These are phyloP conservation scores for Williopsis jadinii DNA, from an alignment of 1,139 yeast species.

Conservation along the genomic window DNA sequence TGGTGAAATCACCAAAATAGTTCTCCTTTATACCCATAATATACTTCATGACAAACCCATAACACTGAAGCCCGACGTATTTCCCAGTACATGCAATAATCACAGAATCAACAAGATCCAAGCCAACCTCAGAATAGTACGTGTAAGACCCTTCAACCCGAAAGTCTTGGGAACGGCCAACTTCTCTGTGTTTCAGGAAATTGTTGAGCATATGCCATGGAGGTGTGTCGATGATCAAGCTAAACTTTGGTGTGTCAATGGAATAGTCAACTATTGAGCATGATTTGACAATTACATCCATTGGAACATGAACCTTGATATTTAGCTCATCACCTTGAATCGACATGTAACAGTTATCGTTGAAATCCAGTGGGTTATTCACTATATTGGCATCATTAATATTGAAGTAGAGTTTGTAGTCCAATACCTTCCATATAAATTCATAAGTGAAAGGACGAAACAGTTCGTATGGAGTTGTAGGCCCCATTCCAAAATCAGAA, in stretches of 20 bases:
- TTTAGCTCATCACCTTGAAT: conserved; percentile 59
- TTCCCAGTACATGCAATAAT: conserved; percentile 59
- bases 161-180: conserved; percentile 65
- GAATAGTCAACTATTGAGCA: conserved; percentile 49
- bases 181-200: conserved; percentile 52
- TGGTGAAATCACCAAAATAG: conserved; percentile 82
- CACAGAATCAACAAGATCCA: conserved; percentile 64
- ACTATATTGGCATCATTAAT: conserved; percentile 84
- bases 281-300: conserved; percentile 51
- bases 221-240: conserved; percentile 66
- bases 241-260: conserved; percentile 52
- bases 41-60: conserved; percentile 75
- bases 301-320: conserved; percentile 48
- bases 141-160: conserved; percentile 60
- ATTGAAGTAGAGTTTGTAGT: conserved; percentile 61
- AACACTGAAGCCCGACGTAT: conserved; percentile 60
- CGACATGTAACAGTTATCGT: conserved; percentile 70
- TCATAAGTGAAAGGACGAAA: conserved; percentile 66
- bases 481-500: conserved; percentile 72
- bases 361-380: conserved; percentile 79
- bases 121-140: conserved; percentile 49
- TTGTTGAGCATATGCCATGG: conserved; percentile 86
- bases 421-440: conserved; percentile 50
- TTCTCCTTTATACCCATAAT: conserved; percentile 77
- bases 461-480: conserved; percentile 63